Base-by-base conservation (phyloP, 129 eudicot species). In the Centella asiatica region DNA sequence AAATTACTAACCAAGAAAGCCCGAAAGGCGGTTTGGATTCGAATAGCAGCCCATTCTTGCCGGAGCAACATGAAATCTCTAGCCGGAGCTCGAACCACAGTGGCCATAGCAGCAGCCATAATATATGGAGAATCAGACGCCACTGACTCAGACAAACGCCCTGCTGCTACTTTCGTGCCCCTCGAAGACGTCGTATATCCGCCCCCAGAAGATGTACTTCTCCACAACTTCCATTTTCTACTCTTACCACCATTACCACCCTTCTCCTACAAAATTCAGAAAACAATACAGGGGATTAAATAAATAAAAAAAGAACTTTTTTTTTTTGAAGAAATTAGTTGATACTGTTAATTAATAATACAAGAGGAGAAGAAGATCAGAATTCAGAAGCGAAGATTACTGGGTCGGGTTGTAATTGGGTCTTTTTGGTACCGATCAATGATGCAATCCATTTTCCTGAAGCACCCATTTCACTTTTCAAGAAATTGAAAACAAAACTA, bases 401-500 rank as follows among this genome's bases (percentile, higher is more conserved):
- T 1, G 71, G 82, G 52, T 87, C 81, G 32, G 37, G 44, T 61
- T 58, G 62, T 42, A 32, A 33, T 24, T 76, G 68, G 25, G 78
- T 25, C 71, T 84, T 84, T 55, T 80, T 87, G 23, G 66, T 81
- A 8, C 77, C 76, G 24, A 87, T 80, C 25, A 92, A 66, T 9
- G 96, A 80, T 44, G 85, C 73, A 19, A 92, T 78, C 98, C 98
- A 92, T 70, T 87, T 90, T 25, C 78, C 86, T 20, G 98, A 81
- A 39, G 77, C 85, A 50, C 95, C 96, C 98, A 92, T 90, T 61
- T 57, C n/a, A n/a, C n/a, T n/a, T n/a, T n/a, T n/a, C n/a, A n/a
- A 44, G 69, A 63, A n/a, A n/a, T n/a, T n/a, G n/a, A n/a, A n/a
- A n/a, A n/a, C n/a, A n/a, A n/a, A n/a, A n/a, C n/a, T n/a, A n/a